Evolutionary conservation across 345 rosid genomes (phyloP).

Genomic region (Erysimum cheiranthoides): DNA sequence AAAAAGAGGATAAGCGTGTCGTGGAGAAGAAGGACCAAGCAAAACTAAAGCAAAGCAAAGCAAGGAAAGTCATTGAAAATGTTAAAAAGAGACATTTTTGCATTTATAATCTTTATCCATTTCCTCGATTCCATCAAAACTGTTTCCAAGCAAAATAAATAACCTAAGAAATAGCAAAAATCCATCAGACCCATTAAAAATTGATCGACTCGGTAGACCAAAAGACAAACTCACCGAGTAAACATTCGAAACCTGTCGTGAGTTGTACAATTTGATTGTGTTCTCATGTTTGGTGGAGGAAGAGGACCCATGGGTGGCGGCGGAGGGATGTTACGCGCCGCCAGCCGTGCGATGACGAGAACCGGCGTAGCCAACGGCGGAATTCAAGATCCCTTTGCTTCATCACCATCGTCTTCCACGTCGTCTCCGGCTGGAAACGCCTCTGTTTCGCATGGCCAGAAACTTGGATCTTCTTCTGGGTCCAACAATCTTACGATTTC

Average conservation of each 20-base stretch:
- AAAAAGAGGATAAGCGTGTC: conserved; percentile 41
- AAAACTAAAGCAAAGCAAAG: conserved; percentile 13
- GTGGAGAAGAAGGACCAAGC: conserved; percentile 41
- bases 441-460: conserved; percentile 48
- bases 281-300: conserved; percentile 65
- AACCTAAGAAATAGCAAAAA: conserved; percentile 11
- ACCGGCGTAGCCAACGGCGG: conserved; percentile 48
- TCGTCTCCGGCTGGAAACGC: conserved; percentile 44
- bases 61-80: conserved; percentile 22
- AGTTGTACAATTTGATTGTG: not conserved
- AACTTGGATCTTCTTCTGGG: conserved; percentile 37
- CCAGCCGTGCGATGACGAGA: conserved; percentile 58
- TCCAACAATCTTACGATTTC: conserved; percentile 49
- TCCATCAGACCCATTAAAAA: not conserved
- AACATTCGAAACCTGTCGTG: conserved; percentile 28
- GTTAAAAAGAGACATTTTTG: not conserved
- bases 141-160: not conserved
- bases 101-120: conserved; percentile 33
- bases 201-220: conserved; percentile 31
- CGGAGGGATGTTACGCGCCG: conserved; percentile 64
- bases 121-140: conserved; percentile 40
- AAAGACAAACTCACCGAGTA: conserved; percentile 33
- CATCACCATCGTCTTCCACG: conserved; percentile 42
- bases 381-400: conserved; percentile 61
- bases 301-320: conserved; percentile 56